These are phyloP conservation scores for Dendrostoma leiphaemia DNA, from an alignment of 2,329 filamentous ascomycete species.

Conservation along the genomic window DNA sequence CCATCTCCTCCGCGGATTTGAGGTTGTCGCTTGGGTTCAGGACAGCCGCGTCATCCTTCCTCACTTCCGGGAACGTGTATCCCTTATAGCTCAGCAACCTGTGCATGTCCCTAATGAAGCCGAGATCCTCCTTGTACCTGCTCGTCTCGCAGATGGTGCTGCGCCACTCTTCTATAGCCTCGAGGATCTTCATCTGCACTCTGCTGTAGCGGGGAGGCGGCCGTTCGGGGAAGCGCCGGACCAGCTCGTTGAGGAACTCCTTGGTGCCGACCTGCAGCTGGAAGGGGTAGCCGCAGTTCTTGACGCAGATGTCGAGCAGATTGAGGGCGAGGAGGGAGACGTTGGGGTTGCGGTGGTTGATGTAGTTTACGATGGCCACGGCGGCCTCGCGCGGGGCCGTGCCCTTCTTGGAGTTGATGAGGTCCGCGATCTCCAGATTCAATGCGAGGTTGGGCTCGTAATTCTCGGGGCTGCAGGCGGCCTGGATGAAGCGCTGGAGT, in stretches of 20 bases:
- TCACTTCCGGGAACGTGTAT: slow-evolving; percentile 90
- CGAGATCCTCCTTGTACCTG: slow-evolving; percentile 93
- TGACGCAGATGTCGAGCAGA: slow-evolving; percentile 97
- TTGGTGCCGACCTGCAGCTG: slow-evolving; percentile 98
- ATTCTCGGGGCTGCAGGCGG: slow-evolving; percentile 94
- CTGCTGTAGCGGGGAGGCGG: slow-evolving; percentile 82
- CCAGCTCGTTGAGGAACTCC: slow-evolving; percentile 97
- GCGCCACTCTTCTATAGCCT: slow-evolving; percentile 97
- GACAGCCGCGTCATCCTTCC: slow-evolving; percentile 91
- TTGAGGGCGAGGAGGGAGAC: slow-evolving; percentile 86
- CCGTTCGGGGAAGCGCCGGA: slow-evolving; percentile 90
- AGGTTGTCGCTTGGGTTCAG: slow-evolving; percentile 96
- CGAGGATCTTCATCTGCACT: slow-evolving; percentile 89
- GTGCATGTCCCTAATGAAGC: slow-evolving; percentile 98
- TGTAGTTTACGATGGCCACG: slow-evolving; percentile 85
- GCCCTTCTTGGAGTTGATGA: slow-evolving; percentile 97
- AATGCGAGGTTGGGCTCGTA: slow-evolving; percentile 96
- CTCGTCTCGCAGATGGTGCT: slow-evolving; percentile 98
- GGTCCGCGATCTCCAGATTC: slow-evolving; percentile 92
- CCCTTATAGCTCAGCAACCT: slow-evolving; percentile 93
- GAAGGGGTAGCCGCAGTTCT: slow-evolving; percentile 99
- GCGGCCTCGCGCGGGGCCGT: slow-evolving; percentile 93
- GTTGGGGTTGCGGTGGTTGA: slow-evolving; percentile 97
- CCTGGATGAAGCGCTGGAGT: slow-evolving; percentile 92
- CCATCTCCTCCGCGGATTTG: slow-evolving; percentile 97